Evolutionary conservation across 805 yeast genomes (phyloP), one percentile per base, ranked within the genome.

Genomic region (Ogataea dorogensis): DNA sequence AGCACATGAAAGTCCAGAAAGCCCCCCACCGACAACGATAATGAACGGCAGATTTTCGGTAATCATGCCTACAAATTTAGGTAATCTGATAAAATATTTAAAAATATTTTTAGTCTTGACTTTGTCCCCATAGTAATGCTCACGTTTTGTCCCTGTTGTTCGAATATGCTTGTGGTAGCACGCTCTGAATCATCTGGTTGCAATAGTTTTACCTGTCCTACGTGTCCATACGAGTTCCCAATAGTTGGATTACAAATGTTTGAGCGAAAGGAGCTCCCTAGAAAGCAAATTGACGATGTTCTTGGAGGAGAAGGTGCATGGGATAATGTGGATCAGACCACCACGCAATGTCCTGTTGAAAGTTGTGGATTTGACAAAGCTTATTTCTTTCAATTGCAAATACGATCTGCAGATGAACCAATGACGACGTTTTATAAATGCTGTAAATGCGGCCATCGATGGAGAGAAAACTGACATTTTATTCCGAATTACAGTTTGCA

Each of bases 391-490:
- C 98, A 93, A 65, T 68, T 93, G 42, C 98, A 93, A 63, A 93
- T 93, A 54, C 74, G 98, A 63, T 85, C 95, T 44, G 98, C 98
- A 2, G 98, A 93, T 73, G 98, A 93, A 67, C 98, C 98, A 16
- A 93, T 93, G 98, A 93, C 98, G 0, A 91, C 98, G 2, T 93
- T 93, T 60, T 91, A 86, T 62, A 88, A 91, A 62, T 93, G 98
- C 67, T 88, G 88, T 23, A 81, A 78, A 45, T 93, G 98, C 68
- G 86, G 86, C 32, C 75, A 87, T 56, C 94, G 91, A 64, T 93
- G 98, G 98, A 83, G 96, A 65, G 98, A 93, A 54, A 93, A 93
- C 54, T 93, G 56, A 36, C 10, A 5, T n/a, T n/a, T n/a, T 23
- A 13, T 7, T n/a, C 25, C 8, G 8, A 19, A 19, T 19, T 19